Conservation (phyloP, 2,329 filamentous ascomycete genomes). For the Aspergillus ochraceoroseus region DNA sequence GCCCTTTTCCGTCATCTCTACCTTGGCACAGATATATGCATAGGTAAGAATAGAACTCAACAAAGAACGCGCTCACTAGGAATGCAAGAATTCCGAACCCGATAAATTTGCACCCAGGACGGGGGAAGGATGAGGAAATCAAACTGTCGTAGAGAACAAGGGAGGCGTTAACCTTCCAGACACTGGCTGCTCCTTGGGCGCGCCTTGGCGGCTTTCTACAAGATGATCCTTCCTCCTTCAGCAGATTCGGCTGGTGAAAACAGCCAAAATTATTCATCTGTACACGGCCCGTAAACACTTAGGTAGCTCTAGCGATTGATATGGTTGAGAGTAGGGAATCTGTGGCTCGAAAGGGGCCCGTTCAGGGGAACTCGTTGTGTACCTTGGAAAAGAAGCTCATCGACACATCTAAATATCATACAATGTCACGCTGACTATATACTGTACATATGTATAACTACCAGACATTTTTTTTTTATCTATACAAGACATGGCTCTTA, state of each 20-base stretch:
- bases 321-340: no score
- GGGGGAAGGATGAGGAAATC: slow-evolving; percentile 3
- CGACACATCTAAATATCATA: no score
- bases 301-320: no score
- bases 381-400: no score
- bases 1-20: slow-evolving; percentile 30
- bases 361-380: no score
- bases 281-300: no score
- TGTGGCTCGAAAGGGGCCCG: no score
- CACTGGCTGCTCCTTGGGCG: slow-evolving; percentile 2
- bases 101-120: background rate
- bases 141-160: background rate
- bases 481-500: no score
- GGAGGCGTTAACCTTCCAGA: slow-evolving; percentile 5
- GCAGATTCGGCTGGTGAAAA: background rate
- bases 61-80: background rate
- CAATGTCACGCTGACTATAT: no score
- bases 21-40: slow-evolving; percentile 10
- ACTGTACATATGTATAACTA: no score
- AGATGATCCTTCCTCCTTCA: slow-evolving; percentile 6
- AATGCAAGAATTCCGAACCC: background rate
- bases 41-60: slow-evolving; percentile 2
- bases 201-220: slow-evolving; percentile 13
- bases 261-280: background rate
- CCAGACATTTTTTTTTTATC: no score